These are phyloP conservation scores for Gelatoporia subvermispora DNA, from an alignment of 768 basidiomycete species.

Conservation along the genomic window DNA sequence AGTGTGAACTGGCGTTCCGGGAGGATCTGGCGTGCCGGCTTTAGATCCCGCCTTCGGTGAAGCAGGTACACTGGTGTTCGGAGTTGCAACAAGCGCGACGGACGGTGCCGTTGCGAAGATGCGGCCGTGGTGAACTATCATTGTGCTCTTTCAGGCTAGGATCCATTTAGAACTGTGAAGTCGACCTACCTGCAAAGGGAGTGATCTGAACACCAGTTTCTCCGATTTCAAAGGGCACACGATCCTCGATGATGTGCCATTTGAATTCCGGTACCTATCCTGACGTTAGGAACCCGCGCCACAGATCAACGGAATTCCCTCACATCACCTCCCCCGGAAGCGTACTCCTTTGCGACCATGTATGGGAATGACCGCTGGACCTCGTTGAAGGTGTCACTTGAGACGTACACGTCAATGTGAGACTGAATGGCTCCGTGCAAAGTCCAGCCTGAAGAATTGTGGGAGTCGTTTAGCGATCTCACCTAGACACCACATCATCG, in stretches of 20 bases:
- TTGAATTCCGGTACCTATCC: conserved; percentile 72
- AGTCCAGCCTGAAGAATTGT: conserved; percentile 61
- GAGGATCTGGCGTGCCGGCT: conserved; percentile 20
- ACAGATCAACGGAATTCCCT: conserved; percentile 13
- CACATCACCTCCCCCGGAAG: conserved; percentile 79
- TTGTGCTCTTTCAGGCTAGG: neutral
- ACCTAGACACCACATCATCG: no score
- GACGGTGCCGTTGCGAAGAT: conserved; percentile 44
- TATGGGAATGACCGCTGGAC: conserved; percentile 78
- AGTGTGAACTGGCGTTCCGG: conserved; percentile 13
- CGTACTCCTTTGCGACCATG: conserved; percentile 67
- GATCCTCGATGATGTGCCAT: conserved; percentile 78
- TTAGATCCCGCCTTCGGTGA: conserved; percentile 24
- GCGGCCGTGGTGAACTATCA: conserved; percentile 69
- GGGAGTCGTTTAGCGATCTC: neutral
- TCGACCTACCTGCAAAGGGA: conserved; percentile 56
- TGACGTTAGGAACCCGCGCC: neutral
- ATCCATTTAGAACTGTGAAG: neutral
- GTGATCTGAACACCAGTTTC: conserved; percentile 58
- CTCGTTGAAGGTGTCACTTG: conserved; percentile 57
- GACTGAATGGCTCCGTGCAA: conserved; percentile 57
- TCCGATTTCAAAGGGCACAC: conserved; percentile 60
- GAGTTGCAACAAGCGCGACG: conserved; percentile 36
- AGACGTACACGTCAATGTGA: conserved; percentile 72
- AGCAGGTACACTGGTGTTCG: conserved; percentile 28